These are phyloP conservation scores for Pythium pyrilobum DNA, from an alignment of 352 stramenopile species.

Conservation along the genomic window DNA sequence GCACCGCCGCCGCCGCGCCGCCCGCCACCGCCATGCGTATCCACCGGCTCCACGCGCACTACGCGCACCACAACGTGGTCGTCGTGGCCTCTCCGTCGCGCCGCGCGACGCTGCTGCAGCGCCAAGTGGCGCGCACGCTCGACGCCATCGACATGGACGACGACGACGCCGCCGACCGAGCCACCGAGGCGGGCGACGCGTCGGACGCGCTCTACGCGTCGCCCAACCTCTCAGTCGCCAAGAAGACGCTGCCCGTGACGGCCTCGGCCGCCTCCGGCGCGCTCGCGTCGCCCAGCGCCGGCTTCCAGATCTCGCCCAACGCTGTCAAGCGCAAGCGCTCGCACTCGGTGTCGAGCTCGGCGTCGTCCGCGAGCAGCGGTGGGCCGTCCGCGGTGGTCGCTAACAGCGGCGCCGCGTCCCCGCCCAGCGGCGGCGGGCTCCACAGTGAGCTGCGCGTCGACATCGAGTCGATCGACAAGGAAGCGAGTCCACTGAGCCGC, in stretches of 20 bases:
- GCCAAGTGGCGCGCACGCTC: slow-evolving; percentile 43
- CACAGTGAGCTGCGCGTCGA: slow-evolving; percentile 12
- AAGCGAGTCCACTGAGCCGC: background rate
- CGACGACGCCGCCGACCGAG: background rate
- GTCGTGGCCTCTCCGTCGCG: slow-evolving; percentile 17
- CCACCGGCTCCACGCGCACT: slow-evolving; percentile 7
- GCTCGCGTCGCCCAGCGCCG: background rate
- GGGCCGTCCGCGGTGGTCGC: slow-evolving; percentile 20
- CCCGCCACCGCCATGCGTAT: background rate
- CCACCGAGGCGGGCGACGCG: background rate
- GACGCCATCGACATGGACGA: slow-evolving; percentile 41
- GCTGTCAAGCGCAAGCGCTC: slow-evolving; percentile 58
- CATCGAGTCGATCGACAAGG: slow-evolving; percentile 13
- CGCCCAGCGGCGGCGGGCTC: background rate
- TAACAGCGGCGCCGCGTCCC: background rate
- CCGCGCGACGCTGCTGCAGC: slow-evolving; percentile 32
- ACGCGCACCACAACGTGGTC: slow-evolving; percentile 12
- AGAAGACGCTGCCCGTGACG: background rate
- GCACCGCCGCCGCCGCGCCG: background rate
- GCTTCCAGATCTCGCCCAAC: slow-evolving; percentile 37
- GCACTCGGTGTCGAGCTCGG: slow-evolving; percentile 29
- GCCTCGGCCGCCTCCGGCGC: slow-evolving; percentile 1
- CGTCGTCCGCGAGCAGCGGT: slow-evolving; percentile 1
- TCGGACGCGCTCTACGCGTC: background rate
- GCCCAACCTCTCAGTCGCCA: too few species aligned